Conservation (phyloP, 306 rosid species). For the Carpinus fangiana region DNA sequence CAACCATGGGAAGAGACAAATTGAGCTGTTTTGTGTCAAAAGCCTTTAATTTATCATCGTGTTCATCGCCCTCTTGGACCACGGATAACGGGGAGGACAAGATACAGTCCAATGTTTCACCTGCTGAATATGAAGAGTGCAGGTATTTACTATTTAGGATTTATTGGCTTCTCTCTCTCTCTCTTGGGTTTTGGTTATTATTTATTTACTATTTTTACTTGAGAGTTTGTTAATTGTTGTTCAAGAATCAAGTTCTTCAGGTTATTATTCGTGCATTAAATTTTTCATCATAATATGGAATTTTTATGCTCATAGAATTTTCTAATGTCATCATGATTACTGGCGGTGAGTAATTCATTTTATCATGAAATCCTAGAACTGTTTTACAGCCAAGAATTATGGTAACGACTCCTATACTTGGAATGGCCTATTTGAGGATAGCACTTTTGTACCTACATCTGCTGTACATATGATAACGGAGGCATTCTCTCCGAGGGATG, state of each 20-base stretch:
- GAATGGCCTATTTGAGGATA: not conserved
- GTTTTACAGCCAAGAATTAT: not conserved
- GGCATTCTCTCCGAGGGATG: not conserved
- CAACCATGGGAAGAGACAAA: slow-evolving; percentile 35
- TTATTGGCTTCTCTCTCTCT: not conserved
- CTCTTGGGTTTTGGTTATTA: not conserved
- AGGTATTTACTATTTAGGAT: slow-evolving; percentile 44
- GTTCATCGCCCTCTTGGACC: slow-evolving; percentile 25
- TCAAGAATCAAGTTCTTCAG: not conserved
- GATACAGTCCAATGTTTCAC: slow-evolving; percentile 22
- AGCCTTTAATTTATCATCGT: slow-evolving; percentile 38
- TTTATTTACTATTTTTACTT: slow-evolving; percentile 5
- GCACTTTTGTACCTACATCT: not conserved
- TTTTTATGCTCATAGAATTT: not conserved
- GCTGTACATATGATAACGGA: not conserved
- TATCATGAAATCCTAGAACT: slow-evolving; percentile 3
- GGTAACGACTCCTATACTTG: not conserved
- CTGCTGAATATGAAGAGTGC: slow-evolving; percentile 20
- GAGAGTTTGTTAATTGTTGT: not conserved
- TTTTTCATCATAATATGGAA: not conserved
- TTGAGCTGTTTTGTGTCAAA: slow-evolving; percentile 32
- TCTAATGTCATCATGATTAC: not conserved
- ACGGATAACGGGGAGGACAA: slow-evolving; percentile 19
- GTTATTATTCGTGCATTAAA: not conserved
- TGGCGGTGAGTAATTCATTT: not conserved